Conservation (phyloP, 1,139 yeast species). For the Geotrichum klebahnii region DNA sequence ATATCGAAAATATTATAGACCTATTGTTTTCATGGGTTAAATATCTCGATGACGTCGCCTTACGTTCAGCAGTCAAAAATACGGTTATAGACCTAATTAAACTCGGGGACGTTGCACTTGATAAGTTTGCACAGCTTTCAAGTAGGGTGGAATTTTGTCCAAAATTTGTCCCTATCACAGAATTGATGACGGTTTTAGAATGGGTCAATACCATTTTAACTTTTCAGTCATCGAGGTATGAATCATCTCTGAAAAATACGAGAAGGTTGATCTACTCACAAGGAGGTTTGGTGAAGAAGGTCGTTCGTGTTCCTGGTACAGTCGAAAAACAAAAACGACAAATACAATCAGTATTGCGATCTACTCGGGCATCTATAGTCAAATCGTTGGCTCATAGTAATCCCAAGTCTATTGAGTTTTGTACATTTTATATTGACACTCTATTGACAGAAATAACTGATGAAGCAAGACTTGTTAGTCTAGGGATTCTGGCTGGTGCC, state of each 20-base stretch:
- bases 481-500: constrained; percentile 36
- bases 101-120: constrained; percentile 37
- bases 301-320: constrained; percentile 23
- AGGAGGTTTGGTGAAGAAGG: constrained; percentile 29
- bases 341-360: constrained; percentile 31
- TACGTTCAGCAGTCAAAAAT: constrained; percentile 44
- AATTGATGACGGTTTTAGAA: constrained; percentile 51
- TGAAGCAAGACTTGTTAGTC: constrained; percentile 23
- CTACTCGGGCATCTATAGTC: constrained; percentile 30
- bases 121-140: constrained; percentile 27
- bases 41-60: constrained; percentile 48
- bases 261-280: constrained; percentile 28
- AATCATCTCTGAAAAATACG: constrained; percentile 17
- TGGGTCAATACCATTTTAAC: constrained; percentile 48
- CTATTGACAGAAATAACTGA: constrained; percentile 21
- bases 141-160: constrained; percentile 37
- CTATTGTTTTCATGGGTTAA: too few species aligned
- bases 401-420: constrained; percentile 22
- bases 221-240: constrained; percentile 17
- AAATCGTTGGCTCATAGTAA: constrained; percentile 18
- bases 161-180: constrained; percentile 49
- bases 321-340: constrained; percentile 27
- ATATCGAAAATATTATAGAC: too few species aligned
- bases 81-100: constrained; percentile 42
- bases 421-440: constrained; percentile 26